These are phyloP conservation scores for Physcomitrium patens DNA, from an alignment of 225 moss, liverwort and hornwort genomes.

Conservation along the genomic window DNA sequence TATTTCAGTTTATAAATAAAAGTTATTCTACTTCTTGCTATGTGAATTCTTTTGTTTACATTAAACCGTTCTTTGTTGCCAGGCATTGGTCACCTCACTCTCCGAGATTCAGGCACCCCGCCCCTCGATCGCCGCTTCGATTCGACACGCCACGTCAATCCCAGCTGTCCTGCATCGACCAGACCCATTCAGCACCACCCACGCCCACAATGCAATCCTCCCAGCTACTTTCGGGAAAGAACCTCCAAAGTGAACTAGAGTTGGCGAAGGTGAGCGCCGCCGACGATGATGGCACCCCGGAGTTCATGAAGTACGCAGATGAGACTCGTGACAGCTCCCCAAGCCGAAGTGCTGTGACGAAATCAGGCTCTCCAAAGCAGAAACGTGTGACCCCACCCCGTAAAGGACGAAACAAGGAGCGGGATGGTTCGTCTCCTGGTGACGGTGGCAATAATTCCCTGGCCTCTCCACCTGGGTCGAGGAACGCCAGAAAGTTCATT, in stretches of 20 bases:
- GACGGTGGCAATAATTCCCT: constrained; percentile 34
- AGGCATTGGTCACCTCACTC: constrained; percentile 48
- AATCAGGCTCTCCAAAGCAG: constrained; percentile 86
- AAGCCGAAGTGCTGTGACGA: constrained; percentile 63
- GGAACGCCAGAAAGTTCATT: constrained; percentile 83
- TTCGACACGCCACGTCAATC: constrained; percentile 50
- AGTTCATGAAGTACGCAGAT: constrained; percentile 69
- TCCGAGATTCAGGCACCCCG: constrained; percentile 57
- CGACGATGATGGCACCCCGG: constrained; percentile 47
- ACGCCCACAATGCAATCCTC: constrained; percentile 37
- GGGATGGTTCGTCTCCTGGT: constrained; percentile 30
- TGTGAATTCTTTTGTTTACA: not conserved
- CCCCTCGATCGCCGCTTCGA: constrained; percentile 42
- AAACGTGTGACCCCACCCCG: constrained; percentile 90
- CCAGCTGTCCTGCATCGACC: constrained; percentile 35
- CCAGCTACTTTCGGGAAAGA: constrained; percentile 41
- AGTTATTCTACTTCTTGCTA: no score
- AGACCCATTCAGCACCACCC: constrained; percentile 31
- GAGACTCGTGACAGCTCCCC: constrained; percentile 55
- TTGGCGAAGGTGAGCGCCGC: constrained; percentile 31
- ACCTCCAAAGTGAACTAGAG: constrained; percentile 46
- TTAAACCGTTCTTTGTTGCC: not conserved
- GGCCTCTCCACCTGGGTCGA: constrained; percentile 59
- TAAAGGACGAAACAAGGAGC: constrained; percentile 65
- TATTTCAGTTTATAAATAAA: no score